These are phyloP conservation scores for Globisporangium cederbergense DNA, from an alignment of 352 stramenopile species.

Conservation along the genomic window DNA sequence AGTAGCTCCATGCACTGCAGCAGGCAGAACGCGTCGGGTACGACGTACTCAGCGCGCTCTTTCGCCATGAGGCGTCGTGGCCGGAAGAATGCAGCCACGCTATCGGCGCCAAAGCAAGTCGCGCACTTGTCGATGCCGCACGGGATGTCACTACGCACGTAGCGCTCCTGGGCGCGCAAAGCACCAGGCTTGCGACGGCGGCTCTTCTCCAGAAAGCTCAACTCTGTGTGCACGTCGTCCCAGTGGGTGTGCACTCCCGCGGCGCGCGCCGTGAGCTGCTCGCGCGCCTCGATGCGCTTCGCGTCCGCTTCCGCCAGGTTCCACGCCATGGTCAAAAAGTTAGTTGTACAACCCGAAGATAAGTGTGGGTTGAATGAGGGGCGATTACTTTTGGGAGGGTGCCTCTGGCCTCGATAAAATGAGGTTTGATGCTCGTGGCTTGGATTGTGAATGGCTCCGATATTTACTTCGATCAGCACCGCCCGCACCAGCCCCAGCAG, in stretches of 20 bases:
- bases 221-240: constrained; percentile 52
- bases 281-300: constrained; percentile 21
- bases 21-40: constrained; percentile 68
- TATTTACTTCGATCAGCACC: too few relatives aligned
- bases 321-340: constrained; percentile 17
- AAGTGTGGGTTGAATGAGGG: too few relatives aligned
- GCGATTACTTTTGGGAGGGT: too few relatives aligned
- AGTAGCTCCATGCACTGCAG: constrained; percentile 79
- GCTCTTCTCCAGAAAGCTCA: constrained; percentile 72
- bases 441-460: too few relatives aligned
- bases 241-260: constrained; percentile 27
- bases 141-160: constrained; percentile 66
- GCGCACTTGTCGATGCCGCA: constrained; percentile 57
- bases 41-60: constrained; percentile 49
- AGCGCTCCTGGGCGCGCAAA: constrained; percentile 63
- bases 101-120: constrained; percentile 27
- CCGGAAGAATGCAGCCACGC: constrained; percentile 22
- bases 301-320: constrained; percentile 27
- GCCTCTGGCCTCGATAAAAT: too few relatives aligned
- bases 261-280: constrained; percentile 12
- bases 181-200: constrained; percentile 69
- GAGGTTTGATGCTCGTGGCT: too few relatives aligned
- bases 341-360: too few relatives aligned
- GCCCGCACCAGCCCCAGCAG: too few relatives aligned
- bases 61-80: constrained; percentile 29